A percentile compares a stretch with the other conserved stretches of the same genome.
These are phyloP conservation scores for Annulohypoxylon bovei DNA, from an alignment of 495 filamentous ascomycete genomes.

Conservation along the genomic window DNA sequence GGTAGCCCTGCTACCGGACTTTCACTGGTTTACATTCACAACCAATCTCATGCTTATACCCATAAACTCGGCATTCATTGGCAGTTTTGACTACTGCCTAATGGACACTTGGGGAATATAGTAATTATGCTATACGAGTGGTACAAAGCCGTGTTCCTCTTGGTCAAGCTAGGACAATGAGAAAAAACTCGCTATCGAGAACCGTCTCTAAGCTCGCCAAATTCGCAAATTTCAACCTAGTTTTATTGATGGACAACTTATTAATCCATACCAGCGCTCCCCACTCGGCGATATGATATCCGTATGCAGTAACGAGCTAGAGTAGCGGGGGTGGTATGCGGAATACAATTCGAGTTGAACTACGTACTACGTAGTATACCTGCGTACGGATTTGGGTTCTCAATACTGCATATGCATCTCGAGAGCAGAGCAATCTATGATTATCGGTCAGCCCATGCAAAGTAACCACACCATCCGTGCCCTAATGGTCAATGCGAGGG, in stretches of 20 bases:
- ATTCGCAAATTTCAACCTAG: constrained; percentile 35
- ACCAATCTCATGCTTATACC: constrained; percentile 33
- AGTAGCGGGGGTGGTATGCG: constrained; percentile 7
- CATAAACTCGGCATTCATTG: constrained; percentile 19
- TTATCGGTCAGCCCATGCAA: constrained; percentile 47
- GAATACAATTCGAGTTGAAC: constrained; percentile 21
- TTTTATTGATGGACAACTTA: constrained; percentile 25
- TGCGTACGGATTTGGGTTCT: constrained; percentile 39
- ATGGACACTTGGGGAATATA: constrained; percentile 27
- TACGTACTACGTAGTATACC: constrained; percentile 27
- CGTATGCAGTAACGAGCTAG: constrained; percentile 36
- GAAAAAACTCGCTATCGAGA: constrained; percentile 29
- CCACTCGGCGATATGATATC: constrained; percentile 39
- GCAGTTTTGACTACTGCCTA: constrained; percentile 16
- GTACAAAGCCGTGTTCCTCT: constrained; percentile 17
- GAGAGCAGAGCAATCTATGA: constrained; percentile 45
- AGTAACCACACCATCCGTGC: constrained; percentile 39
- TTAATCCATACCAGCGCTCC: constrained; percentile 14
- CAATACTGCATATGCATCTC: constrained; percentile 39
- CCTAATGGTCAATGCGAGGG: constrained; percentile 41
- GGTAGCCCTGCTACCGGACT: constrained; percentile 21
- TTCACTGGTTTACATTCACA: constrained; percentile 27
- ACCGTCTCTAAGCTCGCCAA: constrained; percentile 20
- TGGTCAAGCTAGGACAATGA: constrained; percentile 14
- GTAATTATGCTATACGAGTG: constrained; percentile 31